phyloP scores from a whole-genome alignment of 2,329 filamentous ascomycete genomes.

The Aspergillus sp. region DNA sequence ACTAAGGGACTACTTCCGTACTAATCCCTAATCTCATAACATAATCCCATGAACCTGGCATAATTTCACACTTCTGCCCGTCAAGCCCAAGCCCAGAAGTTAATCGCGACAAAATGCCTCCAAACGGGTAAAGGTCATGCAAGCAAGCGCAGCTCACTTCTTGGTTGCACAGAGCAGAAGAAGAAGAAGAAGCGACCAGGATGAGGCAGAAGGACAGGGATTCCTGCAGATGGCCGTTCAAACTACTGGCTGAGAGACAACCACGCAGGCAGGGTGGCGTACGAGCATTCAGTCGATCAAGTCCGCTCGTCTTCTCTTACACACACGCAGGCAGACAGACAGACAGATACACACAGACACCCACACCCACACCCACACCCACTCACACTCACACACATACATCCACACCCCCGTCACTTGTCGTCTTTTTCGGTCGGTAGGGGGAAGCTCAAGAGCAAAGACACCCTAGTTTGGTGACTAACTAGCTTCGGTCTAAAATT shows the following conservation, averaged over 20 bases:
- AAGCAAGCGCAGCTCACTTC: constrained; percentile 24
- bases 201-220: constrained; percentile 22
- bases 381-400: no score
- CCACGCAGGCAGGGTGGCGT: constrained; percentile 27
- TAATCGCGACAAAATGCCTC: background rate
- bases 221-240: constrained; percentile 22
- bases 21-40: background rate
- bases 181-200: constrained; percentile 22
- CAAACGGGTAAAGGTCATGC: constrained; percentile 14
- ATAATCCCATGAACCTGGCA: background rate
- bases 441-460: background rate
- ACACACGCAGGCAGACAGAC: no score
- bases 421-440: constrained; percentile 4
- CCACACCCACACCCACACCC: no score
- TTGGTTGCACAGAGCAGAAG: constrained; percentile 22
- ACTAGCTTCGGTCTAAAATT: background rate
- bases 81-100: background rate
- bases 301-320: constrained; percentile 1
- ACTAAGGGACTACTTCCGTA: no score
- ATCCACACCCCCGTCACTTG: background rate
- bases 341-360: no score
- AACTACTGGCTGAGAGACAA: constrained; percentile 24
- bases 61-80: background rate
- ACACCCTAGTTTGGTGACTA: background rate
- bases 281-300: constrained; percentile 21